Conservation (phyloP, 176 grass and related monocot genomes). For the Elymus sibiricus region DNA sequence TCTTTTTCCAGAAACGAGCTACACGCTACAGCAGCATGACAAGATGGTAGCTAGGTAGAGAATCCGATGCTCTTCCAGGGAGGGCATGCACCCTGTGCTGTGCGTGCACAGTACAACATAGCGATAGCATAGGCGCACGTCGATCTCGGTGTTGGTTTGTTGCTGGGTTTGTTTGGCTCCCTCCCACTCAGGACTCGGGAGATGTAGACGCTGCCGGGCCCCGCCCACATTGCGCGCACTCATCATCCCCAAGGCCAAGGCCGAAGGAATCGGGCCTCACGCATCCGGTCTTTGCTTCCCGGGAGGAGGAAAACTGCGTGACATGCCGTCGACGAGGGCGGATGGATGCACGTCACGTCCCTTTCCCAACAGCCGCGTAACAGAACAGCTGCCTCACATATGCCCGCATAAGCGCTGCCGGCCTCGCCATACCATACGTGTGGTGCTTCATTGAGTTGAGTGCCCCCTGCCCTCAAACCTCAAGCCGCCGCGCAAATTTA, state of each 20-base stretch:
- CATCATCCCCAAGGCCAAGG: no score
- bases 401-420: neutral
- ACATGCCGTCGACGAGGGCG: neutral
- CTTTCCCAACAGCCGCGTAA: slow-evolving; percentile 16
- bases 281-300: slow-evolving; percentile 25
- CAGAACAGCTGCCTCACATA: neutral
- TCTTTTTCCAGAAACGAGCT: neutral
- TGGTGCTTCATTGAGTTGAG: neutral
- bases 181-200: neutral
- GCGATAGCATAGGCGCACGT: neutral
- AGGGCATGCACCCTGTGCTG: no score
- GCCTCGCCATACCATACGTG: neutral
- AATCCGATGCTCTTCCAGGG: neutral
- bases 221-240: no score
- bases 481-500: no score
- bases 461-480: neutral
- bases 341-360: slow-evolving; percentile 6
- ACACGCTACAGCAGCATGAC: neutral
- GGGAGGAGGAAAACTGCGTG: slow-evolving; percentile 34
- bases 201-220: no score
- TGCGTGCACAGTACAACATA: no score
- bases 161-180: slow-evolving; percentile 23
- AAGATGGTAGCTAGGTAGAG: neutral
- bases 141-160: neutral
- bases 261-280: slow-evolving; percentile 25